A percentile compares a stretch with the other conserved stretches of the same genome.
phyloP scores from a whole-genome alignment of 2,329 filamentous ascomycete genomes.

The Coniella lustricola region DNA sequence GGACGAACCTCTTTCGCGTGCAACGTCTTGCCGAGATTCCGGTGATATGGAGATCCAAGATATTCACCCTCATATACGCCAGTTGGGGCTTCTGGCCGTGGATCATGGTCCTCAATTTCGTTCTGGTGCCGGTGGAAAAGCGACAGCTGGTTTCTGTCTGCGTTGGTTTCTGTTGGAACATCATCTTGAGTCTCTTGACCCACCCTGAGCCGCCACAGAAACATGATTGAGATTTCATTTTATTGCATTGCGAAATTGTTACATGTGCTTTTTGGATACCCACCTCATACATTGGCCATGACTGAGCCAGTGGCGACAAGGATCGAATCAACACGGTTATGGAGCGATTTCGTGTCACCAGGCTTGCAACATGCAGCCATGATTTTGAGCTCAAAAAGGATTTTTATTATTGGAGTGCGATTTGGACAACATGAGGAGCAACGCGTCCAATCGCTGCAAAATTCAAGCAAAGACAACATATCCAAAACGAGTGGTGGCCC shows the following conservation, averaged over 20 bases:
- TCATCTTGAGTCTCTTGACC: slow-evolving; percentile 19
- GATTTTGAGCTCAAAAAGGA: slow-evolving; percentile 7
- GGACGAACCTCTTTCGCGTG: slow-evolving; percentile 21
- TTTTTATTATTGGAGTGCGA: neutral
- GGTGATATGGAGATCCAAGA: slow-evolving; percentile 18
- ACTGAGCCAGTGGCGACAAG: no score
- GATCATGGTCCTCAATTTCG: slow-evolving; percentile 21
- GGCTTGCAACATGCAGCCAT: neutral
- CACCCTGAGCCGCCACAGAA: slow-evolving; percentile 13
- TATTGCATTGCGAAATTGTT: no score
- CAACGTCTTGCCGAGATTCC: slow-evolving; percentile 14
- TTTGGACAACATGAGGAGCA: neutral
- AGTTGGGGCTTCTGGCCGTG: slow-evolving; percentile 22
- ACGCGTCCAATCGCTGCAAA: neutral
- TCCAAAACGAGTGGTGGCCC: slow-evolving; percentile 3
- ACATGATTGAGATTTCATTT: slow-evolving; percentile 10
- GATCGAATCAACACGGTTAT: no score
- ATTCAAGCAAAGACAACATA: neutral
- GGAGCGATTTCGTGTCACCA: neutral
- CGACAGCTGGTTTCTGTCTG: slow-evolving; percentile 21
- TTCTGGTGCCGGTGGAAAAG: slow-evolving; percentile 21
- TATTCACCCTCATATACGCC: slow-evolving; percentile 19
- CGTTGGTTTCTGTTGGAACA: slow-evolving; percentile 23
- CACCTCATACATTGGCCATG: neutral
- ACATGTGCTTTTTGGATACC: neutral